Conservation (phyloP, 176 grass and related monocot genomes). For the Sorghum bicolor region DNA sequence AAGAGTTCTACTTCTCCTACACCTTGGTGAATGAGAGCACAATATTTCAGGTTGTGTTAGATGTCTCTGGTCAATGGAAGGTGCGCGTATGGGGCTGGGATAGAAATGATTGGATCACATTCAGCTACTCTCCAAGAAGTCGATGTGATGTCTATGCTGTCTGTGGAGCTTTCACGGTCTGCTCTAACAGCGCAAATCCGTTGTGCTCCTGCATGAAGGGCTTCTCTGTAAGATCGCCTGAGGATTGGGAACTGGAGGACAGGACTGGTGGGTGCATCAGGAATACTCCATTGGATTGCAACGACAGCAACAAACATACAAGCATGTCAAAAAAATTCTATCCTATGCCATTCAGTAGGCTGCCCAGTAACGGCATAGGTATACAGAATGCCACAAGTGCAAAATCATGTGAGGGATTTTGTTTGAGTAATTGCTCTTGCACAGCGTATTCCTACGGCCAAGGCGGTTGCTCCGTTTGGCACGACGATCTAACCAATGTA, state of each 20-base stretch:
- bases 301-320: neutral
- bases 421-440: slow-evolving; percentile 52
- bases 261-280: slow-evolving; percentile 43
- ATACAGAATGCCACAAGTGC: neutral
- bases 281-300: slow-evolving; percentile 36
- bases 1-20: slow-evolving; percentile 26
- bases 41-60: slow-evolving; percentile 8
- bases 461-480: slow-evolving; percentile 46
- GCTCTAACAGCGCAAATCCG: slow-evolving; percentile 8
- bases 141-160: slow-evolving; percentile 51
- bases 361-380: slow-evolving; percentile 21
- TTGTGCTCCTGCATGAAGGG: slow-evolving; percentile 53
- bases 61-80: slow-evolving; percentile 37
- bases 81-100: slow-evolving; percentile 24
- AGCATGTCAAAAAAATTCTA: slow-evolving; percentile 37
- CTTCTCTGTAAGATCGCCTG: slow-evolving; percentile 21
- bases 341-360: neutral
- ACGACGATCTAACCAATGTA: slow-evolving; percentile 43
- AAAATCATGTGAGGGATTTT: slow-evolving; percentile 17
- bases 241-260: slow-evolving; percentile 47
- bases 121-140: neutral
- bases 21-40: neutral
- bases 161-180: slow-evolving; percentile 54
- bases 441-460: slow-evolving; percentile 38
- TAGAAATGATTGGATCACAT: slow-evolving; percentile 25